Conservation (phyloP, 257 asterid species). For the Salvia splendens region DNA sequence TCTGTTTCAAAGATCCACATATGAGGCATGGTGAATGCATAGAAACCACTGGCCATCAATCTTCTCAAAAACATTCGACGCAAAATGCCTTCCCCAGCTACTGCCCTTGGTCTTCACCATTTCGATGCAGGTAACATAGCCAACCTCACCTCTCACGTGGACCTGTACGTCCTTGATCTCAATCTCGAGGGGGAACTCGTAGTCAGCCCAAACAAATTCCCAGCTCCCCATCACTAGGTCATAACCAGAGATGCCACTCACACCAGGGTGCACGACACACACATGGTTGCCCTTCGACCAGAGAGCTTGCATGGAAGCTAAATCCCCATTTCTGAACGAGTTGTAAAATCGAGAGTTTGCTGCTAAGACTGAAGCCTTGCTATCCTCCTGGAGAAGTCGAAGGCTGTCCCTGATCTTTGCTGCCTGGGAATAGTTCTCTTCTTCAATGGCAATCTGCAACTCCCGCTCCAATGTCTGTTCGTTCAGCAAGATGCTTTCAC, state of each 20-base stretch:
- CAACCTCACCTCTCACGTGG: constrained; percentile 70
- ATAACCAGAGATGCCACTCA: constrained; percentile 89
- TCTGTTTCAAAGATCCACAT: constrained; percentile 59
- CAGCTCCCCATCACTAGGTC: constrained; percentile 98
- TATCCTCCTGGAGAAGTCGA: constrained; percentile 78
- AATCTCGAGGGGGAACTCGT: constrained; percentile 82
- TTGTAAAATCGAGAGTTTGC: constrained; percentile 82
- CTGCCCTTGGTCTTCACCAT: constrained; percentile 89
- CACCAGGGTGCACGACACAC: constrained; percentile 96
- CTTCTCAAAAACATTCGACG: constrained; percentile 84
- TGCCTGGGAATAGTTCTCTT: constrained; percentile 84
- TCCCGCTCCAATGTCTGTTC: constrained; percentile 78
- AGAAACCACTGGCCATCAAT: constrained; percentile 81
- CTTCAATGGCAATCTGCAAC: constrained; percentile 66
- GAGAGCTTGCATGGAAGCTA: constrained; percentile 80
- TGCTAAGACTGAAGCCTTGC: constrained; percentile 79
- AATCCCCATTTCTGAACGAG: constrained; percentile 75
- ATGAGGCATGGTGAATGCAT: constrained; percentile 88
- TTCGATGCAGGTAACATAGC: constrained; percentile 85
- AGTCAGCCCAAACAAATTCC: constrained; percentile 99
- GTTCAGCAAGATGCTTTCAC: constrained; percentile 72
- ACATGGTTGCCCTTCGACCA: constrained; percentile 84
- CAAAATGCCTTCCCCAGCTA: constrained; percentile 96
- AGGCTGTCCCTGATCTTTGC: constrained; percentile 93
- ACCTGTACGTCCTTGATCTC: constrained; percentile 86